These are phyloP conservation scores for Chaetoceros tenuissimus DNA, from an alignment of 108 stramenopile genomes.

Conservation along the genomic window DNA sequence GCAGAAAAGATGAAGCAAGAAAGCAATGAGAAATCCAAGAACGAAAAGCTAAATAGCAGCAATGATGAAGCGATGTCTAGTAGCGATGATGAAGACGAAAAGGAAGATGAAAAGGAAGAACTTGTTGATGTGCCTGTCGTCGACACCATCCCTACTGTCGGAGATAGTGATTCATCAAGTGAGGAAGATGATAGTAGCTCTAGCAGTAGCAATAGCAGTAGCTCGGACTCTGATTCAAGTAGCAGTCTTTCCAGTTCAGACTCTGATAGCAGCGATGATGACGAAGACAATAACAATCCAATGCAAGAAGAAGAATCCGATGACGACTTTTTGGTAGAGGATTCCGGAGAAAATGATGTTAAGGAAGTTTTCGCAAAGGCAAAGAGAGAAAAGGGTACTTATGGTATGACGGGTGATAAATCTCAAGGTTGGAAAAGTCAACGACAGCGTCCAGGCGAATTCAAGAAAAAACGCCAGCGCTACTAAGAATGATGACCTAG, in stretches of 20 bases:
- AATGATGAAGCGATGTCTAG: background rate
- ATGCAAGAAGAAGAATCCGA: constrained; percentile 14
- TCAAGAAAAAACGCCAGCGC: constrained; percentile 9
- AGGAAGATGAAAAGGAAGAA: constrained; percentile 6
- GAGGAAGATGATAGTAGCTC: background rate
- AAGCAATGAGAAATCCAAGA: constrained; percentile 1
- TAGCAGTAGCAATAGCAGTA: constrained; percentile 11
- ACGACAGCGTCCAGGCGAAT: constrained; percentile 48
- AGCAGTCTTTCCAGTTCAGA: background rate
- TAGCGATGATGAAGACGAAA: constrained; percentile 17
- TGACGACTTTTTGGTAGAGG: constrained; percentile 22
- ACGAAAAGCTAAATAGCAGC: background rate
- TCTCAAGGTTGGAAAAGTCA: constrained; percentile 51
- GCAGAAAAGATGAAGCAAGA: constrained; percentile 6
- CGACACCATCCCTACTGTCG: background rate
- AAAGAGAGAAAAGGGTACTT: constrained; percentile 5
- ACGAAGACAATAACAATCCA: background rate
- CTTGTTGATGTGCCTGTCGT: background rate
- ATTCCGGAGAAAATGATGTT: constrained; percentile 6
- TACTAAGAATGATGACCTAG: too few relatives aligned
- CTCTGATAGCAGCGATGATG: background rate
- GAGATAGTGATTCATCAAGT: background rate
- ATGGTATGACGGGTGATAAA: constrained; percentile 34
- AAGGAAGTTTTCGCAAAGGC: constrained; percentile 26
- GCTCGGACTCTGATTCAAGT: background rate